Evolutionary conservation across 169 alveolate genomes (phyloP), one percentile per base, ranked within the genome.

Genomic region (Cryptosporidium meleagridis): DNA sequence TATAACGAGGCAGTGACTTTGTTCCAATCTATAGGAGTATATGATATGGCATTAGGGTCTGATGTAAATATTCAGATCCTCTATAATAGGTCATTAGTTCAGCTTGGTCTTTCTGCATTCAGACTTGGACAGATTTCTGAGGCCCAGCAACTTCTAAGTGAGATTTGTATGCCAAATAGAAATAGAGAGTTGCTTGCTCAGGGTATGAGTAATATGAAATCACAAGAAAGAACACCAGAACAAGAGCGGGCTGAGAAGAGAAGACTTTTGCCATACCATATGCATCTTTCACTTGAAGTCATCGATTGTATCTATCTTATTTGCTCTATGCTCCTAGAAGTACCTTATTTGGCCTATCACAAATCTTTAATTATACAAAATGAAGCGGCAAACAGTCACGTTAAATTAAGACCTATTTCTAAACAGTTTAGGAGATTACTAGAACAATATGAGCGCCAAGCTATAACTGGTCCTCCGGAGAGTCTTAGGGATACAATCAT

Each of bases 51-150:
- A 26, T 85, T 93, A 51, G 96, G 94, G 91, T 92, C 97, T 52
- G 99, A 96, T 68, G 95, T 96, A 48, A 91, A 93, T 26, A 96
- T 98, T 72, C 99, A 98, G 95, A 96, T 97, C 44, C 91, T 97
- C 84, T 97, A 96, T 93, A 98, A 98, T 92, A 92, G 99, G 84
- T 94, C 97, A 85, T 86, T 97, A 55, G 99, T 97, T 0, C 99
- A 97, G 93, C 92, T 98, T 84, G 99, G 99, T 3, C 93, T 98
- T 44, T 94, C 99, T 70, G 99, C 99, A 29, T 98, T 98, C 95
- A 94, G 99, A 58, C 92, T 93, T 86, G 99, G 99, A 1, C 92
- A 93, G 69, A 95, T 98, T 84, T 93, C 94, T 67, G 99, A 96
- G 85, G 96, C 98, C 29, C 97, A 95, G 85, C 93, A 95, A 33